Conservation (phyloP, 2,329 filamentous ascomycete species). For the Fusarium odoratissimum region DNA sequence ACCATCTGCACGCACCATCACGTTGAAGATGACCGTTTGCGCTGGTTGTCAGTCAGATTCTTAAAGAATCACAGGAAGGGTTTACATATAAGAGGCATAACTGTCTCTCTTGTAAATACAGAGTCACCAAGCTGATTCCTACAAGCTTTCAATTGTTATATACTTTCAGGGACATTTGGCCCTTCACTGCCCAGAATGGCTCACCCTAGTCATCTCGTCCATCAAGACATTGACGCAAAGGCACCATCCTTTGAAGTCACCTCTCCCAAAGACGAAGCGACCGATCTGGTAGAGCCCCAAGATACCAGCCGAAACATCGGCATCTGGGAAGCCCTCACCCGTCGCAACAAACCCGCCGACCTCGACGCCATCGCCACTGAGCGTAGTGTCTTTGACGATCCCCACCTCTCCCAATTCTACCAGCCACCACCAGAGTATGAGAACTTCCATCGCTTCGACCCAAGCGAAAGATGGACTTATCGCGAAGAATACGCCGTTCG, state of each 20-base stretch:
- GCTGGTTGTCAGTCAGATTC: neutral
- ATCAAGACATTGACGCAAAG: neutral
- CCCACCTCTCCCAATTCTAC: neutral
- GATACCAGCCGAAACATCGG: neutral
- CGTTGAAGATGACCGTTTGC: neutral
- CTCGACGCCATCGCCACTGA: neutral
- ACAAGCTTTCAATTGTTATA: accelerated
- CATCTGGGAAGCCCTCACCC: neutral
- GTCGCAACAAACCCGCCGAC: neutral
- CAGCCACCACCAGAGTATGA: neutral
- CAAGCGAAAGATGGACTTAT: neutral
- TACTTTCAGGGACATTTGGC: neutral
- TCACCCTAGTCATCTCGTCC: neutral
- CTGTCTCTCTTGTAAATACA: accelerated
- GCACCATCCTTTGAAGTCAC: neutral
- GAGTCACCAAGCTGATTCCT: accelerated
- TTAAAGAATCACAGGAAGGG: neutral
- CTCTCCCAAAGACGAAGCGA: neutral
- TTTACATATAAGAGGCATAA: neutral
- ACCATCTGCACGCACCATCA: neutral
- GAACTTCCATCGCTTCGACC: neutral
- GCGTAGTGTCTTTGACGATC: neutral
- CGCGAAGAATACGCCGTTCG: neutral
- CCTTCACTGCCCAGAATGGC: neutral
- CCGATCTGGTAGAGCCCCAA: neutral